A percentile compares a stretch with the other conserved stretches of the same genome.
Evolutionary conservation across 495 filamentous ascomycete species (phyloP).

Genomic region (Xylaria flabelliformis): DNA sequence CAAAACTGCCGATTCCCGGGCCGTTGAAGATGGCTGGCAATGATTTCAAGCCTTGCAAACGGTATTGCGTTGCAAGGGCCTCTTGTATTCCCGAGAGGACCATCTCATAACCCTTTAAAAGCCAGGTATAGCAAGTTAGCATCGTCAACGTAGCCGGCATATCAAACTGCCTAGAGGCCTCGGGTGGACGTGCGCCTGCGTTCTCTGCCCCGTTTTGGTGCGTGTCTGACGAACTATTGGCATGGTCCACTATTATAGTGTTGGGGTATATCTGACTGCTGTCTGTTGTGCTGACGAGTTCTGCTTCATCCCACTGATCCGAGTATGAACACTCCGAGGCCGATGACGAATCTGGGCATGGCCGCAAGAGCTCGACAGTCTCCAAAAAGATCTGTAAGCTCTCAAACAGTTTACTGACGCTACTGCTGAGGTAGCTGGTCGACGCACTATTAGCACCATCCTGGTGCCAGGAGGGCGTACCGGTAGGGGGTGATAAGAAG

Average conservation of each 20-base stretch:
- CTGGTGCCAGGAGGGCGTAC: background rate
- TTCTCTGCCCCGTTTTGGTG: background rate
- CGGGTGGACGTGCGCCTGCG: background rate
- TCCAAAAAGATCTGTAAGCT: background rate
- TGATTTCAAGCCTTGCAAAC: constrained; percentile 14
- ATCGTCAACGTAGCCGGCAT: constrained; percentile 19
- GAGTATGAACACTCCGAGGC: constrained; percentile 19
- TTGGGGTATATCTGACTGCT: background rate
- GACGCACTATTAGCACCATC: background rate
- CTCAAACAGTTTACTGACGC: background rate
- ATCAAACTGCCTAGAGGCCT: background rate
- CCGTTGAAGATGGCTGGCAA: constrained; percentile 13
- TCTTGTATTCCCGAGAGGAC: constrained; percentile 16
- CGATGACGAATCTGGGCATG: constrained; percentile 7
- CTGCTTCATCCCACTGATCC: constrained; percentile 14
- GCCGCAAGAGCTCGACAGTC: background rate
- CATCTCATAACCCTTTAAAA: constrained; percentile 19
- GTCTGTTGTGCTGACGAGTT: constrained; percentile 20
- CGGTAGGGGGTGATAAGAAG: constrained; percentile 4
- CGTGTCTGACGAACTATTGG: background rate
- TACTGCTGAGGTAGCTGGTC: background rate
- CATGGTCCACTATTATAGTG: background rate
- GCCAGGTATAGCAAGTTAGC: constrained; percentile 20
- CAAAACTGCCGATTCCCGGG: constrained; percentile 3
- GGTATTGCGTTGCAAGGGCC: constrained; percentile 4